phyloP scores from a whole-genome alignment of 2,329 filamentous ascomycete species.

The Neonectria ditissima region DNA sequence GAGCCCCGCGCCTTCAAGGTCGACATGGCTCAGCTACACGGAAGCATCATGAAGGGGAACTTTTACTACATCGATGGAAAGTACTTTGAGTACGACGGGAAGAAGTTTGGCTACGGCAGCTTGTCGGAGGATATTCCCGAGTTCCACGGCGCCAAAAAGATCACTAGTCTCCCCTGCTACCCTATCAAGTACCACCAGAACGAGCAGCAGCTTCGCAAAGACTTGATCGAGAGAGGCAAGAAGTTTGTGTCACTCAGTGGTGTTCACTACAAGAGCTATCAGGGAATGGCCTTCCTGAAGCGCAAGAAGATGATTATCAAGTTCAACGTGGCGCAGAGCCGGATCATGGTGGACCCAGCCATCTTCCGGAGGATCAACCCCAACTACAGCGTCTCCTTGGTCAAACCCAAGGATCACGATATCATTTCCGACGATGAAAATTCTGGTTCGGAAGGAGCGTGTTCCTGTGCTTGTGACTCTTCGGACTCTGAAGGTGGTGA shows the following conservation, averaged over 20 bases:
- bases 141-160: constrained; percentile 86
- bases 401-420: constrained; percentile 78
- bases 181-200: constrained; percentile 85
- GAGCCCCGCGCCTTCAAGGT: constrained; percentile 87
- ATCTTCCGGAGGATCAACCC: constrained; percentile 87
- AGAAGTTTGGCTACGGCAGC: constrained; percentile 81
- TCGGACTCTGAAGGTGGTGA: constrained; percentile 57
- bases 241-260: constrained; percentile 85
- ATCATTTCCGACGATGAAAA: constrained; percentile 63
- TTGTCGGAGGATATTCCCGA: constrained; percentile 76
- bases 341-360: constrained; percentile 88
- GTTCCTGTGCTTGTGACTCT: constrained; percentile 48
- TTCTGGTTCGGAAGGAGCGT: constrained; percentile 54
- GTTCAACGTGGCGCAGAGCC: constrained; percentile 86
- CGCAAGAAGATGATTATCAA: constrained; percentile 77
- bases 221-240: constrained; percentile 83
- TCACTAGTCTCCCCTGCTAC: constrained; percentile 81
- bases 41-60: constrained; percentile 75
- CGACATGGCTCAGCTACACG: constrained; percentile 78
- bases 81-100: constrained; percentile 91
- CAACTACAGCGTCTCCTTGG: constrained; percentile 82
- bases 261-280: constrained; percentile 84
- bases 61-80: constrained; percentile 82
- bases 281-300: constrained; percentile 88
- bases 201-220: constrained; percentile 70